Percentiles rank a stretch among this genome's conserved stretches.
These are phyloP conservation scores for Tardiomyces depauwii DNA, from an alignment of 1,139 yeast genomes.

Conservation along the genomic window DNA sequence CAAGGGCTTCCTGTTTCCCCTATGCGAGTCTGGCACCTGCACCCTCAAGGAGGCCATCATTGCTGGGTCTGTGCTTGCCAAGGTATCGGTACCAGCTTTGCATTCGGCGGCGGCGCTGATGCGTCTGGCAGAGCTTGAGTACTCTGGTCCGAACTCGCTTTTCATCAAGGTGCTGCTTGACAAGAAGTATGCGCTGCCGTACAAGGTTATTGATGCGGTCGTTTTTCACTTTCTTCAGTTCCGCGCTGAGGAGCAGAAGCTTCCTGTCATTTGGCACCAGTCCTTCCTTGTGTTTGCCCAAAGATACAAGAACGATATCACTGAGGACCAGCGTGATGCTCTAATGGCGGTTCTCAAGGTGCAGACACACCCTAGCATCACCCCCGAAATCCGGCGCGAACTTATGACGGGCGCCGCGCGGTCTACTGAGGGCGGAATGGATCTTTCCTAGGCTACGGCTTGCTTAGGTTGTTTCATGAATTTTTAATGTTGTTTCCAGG, in stretches of 20 bases:
- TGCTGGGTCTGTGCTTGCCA: constrained; percentile 82
- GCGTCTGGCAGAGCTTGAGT: constrained; percentile 73
- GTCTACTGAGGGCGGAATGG: constrained; percentile 11
- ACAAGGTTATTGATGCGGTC: constrained; percentile 87
- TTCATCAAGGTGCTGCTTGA: constrained; percentile 83
- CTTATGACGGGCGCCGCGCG: constrained; percentile 67
- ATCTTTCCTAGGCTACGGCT: too few species aligned
- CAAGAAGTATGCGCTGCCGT: constrained; percentile 93
- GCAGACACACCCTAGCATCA: constrained; percentile 78
- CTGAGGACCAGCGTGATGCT: constrained; percentile 95
- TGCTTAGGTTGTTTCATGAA: too few species aligned
- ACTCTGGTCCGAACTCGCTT: constrained; percentile 79
- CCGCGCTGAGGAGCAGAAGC: constrained; percentile 39
- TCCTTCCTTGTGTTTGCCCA: constrained; percentile 91
- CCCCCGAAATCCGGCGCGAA: constrained; percentile 93
- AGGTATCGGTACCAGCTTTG: constrained; percentile 84
- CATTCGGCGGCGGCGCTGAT: constrained; percentile 95
- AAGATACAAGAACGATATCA: constrained; percentile 90
- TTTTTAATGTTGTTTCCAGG: too few species aligned
- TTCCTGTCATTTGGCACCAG: constrained; percentile 97
- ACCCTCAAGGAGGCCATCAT: constrained; percentile 89
- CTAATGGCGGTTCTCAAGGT: constrained; percentile 82
- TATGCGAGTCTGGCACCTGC: constrained; percentile 53
- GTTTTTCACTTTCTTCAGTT: constrained; percentile 95
- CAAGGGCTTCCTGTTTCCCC: constrained; percentile 88